phyloP scores from a whole-genome alignment of 352 stramenopile genomes.

The Blastocystis sp. region DNA sequence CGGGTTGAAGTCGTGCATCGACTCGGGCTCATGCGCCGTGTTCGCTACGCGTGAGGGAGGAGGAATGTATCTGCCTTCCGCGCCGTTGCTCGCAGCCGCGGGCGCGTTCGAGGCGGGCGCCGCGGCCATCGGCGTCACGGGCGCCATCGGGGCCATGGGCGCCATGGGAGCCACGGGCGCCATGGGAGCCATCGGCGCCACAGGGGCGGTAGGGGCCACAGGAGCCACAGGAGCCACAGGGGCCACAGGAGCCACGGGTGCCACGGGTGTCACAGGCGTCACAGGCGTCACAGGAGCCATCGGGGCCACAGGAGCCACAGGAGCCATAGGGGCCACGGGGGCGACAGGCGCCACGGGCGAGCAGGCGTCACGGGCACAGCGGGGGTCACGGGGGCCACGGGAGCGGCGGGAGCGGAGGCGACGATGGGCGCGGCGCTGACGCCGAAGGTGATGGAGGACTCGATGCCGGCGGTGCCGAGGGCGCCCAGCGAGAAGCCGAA shows the following conservation, averaged over 20 bases:
- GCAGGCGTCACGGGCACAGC: background rate
- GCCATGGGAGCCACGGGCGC: too few relatives aligned
- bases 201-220: too few relatives aligned
- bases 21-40: background rate
- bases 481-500: constrained; percentile 41
- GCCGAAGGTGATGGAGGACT: background rate
- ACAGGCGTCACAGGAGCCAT: too few relatives aligned
- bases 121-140: background rate
- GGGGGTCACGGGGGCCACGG: background rate
- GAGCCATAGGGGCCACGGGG: too few relatives aligned
- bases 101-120: background rate
- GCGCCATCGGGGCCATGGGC: too few relatives aligned
- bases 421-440: background rate
- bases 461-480: background rate
- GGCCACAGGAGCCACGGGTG: too few relatives aligned
- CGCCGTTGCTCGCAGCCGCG: background rate
- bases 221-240: too few relatives aligned
- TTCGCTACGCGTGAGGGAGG: too few relatives aligned
- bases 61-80: background rate
- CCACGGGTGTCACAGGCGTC: too few relatives aligned
- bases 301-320: too few relatives aligned
- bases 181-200: too few relatives aligned
- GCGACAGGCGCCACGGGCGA: too few relatives aligned
- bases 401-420: background rate
- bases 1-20: constrained; percentile 1